Conservation (phyloP, 768 basidiomycete genomes). For the Lactarius vividus region DNA sequence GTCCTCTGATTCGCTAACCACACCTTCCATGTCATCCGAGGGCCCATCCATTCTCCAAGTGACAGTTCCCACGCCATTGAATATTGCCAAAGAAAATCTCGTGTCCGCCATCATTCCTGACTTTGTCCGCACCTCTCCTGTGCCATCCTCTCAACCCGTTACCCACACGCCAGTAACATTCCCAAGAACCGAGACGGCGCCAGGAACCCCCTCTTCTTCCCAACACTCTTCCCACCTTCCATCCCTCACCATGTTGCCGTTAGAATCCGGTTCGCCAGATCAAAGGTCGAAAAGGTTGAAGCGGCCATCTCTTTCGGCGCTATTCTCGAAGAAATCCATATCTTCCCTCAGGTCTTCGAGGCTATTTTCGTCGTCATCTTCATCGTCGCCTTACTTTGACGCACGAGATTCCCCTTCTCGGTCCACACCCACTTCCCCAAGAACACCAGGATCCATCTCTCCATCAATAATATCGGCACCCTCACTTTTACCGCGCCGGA, state of each 20-base stretch:
- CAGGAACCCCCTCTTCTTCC: constrained; percentile 35
- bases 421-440: constrained; percentile 17
- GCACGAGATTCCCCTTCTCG: constrained; percentile 29
- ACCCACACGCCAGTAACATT: constrained; percentile 41
- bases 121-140: constrained; percentile 31
- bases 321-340: constrained; percentile 63
- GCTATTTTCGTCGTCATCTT: constrained; percentile 35
- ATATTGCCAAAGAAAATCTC: constrained; percentile 33
- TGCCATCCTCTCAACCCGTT: constrained; percentile 23
- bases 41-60: constrained; percentile 15
- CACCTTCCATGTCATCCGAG: constrained; percentile 27
- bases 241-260: constrained; percentile 35
- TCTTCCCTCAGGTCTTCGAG: constrained; percentile 43
- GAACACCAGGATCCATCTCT: constrained; percentile 29
- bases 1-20: constrained; percentile 26
- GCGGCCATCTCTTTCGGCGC: constrained; percentile 65
- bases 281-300: constrained; percentile 44
- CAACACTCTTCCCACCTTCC: constrained; percentile 39
- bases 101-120: constrained; percentile 35
- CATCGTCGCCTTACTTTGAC: constrained; percentile 40
- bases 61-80: constrained; percentile 9
- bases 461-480: constrained; percentile 37
- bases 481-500: constrained; percentile 50
- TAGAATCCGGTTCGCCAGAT: constrained; percentile 36
- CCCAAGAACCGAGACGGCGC: constrained; percentile 39